Conservation (phyloP, 2,329 filamentous ascomycete species). For the Fusarium chuoi region DNA sequence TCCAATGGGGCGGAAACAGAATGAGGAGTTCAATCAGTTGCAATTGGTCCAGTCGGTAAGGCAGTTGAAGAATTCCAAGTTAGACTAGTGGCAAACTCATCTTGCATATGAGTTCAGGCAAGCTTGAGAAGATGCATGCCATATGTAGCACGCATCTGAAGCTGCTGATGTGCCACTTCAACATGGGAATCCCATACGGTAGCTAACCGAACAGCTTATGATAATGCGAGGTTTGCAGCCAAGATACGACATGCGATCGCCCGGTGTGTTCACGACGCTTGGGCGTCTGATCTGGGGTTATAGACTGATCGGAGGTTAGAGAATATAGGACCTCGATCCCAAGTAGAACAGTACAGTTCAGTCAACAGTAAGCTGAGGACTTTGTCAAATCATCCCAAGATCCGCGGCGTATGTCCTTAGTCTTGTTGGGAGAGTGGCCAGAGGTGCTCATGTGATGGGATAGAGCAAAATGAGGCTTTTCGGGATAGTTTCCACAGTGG, state of each 20-base stretch:
- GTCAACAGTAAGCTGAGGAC: neutral
- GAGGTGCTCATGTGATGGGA: neutral
- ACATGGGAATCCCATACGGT: neutral
- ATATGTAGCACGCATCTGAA: neutral
- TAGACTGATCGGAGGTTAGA: neutral
- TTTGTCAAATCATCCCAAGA: neutral
- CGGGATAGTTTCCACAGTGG: constrained; percentile 23
- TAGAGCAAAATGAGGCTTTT: constrained; percentile 14
- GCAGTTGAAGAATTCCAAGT: neutral
- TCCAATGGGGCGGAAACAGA: neutral
- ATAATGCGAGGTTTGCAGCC: neutral
- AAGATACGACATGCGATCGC: neutral
- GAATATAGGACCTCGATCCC: neutral
- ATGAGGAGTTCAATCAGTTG: constrained; percentile 6
- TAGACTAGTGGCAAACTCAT: neutral
- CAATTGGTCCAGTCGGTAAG: neutral
- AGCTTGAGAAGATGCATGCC: neutral
- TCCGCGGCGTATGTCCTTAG: neutral
- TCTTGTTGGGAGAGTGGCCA: neutral
- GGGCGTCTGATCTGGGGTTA: neutral
- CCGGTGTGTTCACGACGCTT: neutral
- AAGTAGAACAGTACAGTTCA: neutral
- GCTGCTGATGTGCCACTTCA: neutral
- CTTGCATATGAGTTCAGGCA: constrained; percentile 1
- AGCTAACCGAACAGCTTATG: neutral